Conservation (phyloP, 1,284 basidiomycete genomes). For the Ceraceosorus guamensis region DNA sequence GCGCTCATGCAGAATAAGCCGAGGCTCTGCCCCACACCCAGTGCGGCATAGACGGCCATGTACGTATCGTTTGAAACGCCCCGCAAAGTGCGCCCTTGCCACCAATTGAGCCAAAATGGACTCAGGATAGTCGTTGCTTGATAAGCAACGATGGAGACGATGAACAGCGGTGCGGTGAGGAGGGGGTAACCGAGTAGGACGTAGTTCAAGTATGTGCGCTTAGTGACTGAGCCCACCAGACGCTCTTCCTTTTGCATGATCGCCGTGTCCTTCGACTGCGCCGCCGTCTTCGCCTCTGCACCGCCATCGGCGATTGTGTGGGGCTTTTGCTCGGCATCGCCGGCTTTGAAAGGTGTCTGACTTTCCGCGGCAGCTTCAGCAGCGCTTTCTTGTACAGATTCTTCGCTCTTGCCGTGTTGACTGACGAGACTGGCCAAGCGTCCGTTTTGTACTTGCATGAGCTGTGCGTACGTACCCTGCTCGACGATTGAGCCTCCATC, state of each 20-base stretch:
- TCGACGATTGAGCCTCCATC: constrained; percentile 25
- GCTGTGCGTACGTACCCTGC: constrained; percentile 64
- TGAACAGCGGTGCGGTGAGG: constrained; percentile 15
- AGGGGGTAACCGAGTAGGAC: constrained; percentile 12
- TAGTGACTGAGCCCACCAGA: constrained; percentile 11
- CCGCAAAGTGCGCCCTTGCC: constrained; percentile 11
- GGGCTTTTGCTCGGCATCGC: constrained; percentile 47
- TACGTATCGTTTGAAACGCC: constrained; percentile 5
- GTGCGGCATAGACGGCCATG: constrained; percentile 23
- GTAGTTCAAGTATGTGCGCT: constrained; percentile 17
- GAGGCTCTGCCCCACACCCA: constrained; percentile 16
- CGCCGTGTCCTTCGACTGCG: not conserved
- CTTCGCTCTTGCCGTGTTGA: constrained; percentile 3
- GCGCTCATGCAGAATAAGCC: constrained; percentile 24
- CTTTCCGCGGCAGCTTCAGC: constrained; percentile 17
- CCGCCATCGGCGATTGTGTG: not conserved
- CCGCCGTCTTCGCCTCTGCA: constrained; percentile 40
- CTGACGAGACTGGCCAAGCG: constrained; percentile 5
- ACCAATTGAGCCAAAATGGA: constrained; percentile 23
- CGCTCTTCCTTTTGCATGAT: constrained; percentile 20
- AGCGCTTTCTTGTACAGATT: constrained; percentile 43
- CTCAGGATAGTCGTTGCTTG: constrained; percentile 20
- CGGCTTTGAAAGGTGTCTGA: constrained; percentile 35
- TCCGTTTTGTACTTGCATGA: constrained; percentile 63
- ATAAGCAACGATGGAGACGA: constrained; percentile 13